phyloP scores from a whole-genome alignment of 2,329 filamentous ascomycete species.

The Saccharata proteae region DNA sequence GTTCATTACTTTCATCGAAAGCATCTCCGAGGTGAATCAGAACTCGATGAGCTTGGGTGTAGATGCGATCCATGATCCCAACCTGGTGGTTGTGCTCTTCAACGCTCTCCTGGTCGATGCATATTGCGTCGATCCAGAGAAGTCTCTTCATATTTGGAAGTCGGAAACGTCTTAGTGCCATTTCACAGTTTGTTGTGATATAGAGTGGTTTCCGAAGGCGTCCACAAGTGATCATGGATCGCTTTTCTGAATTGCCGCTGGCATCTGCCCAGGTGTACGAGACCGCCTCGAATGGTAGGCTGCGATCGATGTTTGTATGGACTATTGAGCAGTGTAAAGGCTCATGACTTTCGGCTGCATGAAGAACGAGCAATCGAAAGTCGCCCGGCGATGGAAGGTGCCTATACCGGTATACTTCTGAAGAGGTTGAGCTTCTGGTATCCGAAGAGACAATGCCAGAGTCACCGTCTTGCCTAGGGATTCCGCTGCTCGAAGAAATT shows the following conservation, averaged over 20 bases:
- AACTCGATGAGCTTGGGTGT: conserved; percentile 4
- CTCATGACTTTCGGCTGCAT: too few species aligned
- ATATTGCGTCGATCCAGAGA: conserved; percentile 1
- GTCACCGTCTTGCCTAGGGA: too few species aligned
- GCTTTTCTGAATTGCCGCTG: background rate
- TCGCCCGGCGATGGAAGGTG: too few species aligned
- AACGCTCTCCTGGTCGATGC: conserved; percentile 2
- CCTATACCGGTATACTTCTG: too few species aligned
- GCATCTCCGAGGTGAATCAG: conserved; percentile 13
- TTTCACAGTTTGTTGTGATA: background rate
- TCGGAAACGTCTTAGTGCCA: background rate
- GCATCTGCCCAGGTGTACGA: conserved; percentile 3
- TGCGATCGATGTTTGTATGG: background rate
- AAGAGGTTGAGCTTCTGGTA: too few species aligned
- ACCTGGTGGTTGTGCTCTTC: conserved; percentile 3
- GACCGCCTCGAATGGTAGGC: background rate
- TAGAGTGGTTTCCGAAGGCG: background rate
- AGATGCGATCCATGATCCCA: conserved; percentile 1
- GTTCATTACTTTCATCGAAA: background rate
- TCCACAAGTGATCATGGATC: background rate
- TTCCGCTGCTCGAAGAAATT: too few species aligned
- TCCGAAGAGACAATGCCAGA: too few species aligned
- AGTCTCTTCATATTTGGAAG: background rate
- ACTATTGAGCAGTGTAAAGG: background rate
- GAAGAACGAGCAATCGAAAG: too few species aligned